Percentiles rank a stretch among this genome's conserved stretches.
These are phyloP conservation scores for Globisporangium iwayamae DNA, from an alignment of 352 stramenopile species.

Conservation along the genomic window DNA sequence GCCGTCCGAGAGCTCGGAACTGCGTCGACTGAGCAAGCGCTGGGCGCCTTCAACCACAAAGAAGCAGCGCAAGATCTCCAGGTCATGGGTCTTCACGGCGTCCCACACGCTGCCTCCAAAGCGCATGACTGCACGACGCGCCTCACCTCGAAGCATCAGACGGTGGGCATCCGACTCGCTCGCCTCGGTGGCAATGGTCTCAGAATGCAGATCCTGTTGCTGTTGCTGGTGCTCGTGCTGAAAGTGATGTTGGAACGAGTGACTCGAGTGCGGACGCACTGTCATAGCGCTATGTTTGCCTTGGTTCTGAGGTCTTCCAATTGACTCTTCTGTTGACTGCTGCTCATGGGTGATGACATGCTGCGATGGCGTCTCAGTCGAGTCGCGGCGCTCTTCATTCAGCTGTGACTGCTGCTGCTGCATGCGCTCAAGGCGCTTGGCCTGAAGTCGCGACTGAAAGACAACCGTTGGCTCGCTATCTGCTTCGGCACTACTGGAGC, in stretches of 20 bases:
- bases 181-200: not conserved
- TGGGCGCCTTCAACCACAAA: conserved; percentile 56
- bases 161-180: conserved; percentile 20
- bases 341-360: not conserved
- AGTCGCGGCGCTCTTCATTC: not conserved
- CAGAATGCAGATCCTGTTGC: not conserved
- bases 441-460: conserved; percentile 53
- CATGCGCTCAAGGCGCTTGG: conserved; percentile 56
- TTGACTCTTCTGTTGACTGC: not conserved
- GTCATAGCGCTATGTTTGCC: not conserved
- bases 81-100: conserved; percentile 34
- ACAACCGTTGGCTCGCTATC: not conserved
- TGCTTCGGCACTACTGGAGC: not conserved
- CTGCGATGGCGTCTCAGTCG: not conserved
- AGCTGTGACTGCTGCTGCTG: conserved; percentile 18
- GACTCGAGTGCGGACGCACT: not conserved
- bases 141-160: conserved; percentile 48
- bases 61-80: conserved; percentile 54
- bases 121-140: conserved; percentile 49
- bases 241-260: not conserved
- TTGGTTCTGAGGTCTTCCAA: not conserved
- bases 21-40: conserved; percentile 38
- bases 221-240: not conserved
- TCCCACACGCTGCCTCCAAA: conserved; percentile 58
- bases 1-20: conserved; percentile 41